Evolutionary conservation across 345 rosid species (phyloP).

Genomic region (Draba incana): DNA sequence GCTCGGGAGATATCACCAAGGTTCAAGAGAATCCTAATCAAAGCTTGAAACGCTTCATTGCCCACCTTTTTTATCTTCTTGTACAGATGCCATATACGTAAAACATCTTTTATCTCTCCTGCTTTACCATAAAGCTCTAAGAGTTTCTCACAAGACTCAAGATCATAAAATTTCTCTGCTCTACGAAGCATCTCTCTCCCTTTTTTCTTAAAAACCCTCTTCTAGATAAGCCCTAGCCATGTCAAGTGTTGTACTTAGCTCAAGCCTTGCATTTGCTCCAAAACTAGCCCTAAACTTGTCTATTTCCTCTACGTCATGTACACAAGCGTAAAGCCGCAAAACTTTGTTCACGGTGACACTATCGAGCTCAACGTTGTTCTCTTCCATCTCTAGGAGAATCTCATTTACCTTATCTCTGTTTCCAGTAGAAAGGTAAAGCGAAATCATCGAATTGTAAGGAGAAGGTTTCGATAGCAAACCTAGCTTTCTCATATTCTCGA

Average conservation of each 20-base stretch:
- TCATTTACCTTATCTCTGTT: background rate
- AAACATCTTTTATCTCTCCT: background rate
- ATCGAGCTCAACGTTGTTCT: background rate
- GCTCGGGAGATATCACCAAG: background rate
- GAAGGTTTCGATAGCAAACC: slow-evolving; percentile 1
- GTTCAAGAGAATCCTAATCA: background rate
- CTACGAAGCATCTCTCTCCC: slow-evolving; percentile 6
- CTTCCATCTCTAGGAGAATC: slow-evolving; percentile 10
- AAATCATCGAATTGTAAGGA: slow-evolving; percentile 5
- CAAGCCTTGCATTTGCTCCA: background rate
- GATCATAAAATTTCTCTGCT: background rate
- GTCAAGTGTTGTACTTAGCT: background rate
- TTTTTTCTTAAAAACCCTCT: background rate
- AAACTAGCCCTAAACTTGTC: background rate
- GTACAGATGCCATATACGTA: background rate
- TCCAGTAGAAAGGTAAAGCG: background rate
- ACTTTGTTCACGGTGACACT: slow-evolving; percentile 15
- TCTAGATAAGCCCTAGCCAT: slow-evolving; percentile 19
- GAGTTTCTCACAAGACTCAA: background rate
- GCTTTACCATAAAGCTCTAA: slow-evolving; percentile 17
- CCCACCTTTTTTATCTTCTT: background rate
- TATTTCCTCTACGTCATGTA: background rate
- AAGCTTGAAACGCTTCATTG: background rate
- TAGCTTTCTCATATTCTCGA: slow-evolving; percentile 19
- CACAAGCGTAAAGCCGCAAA: slow-evolving; percentile 3